phyloP scores from a whole-genome alignment of 2,329 filamentous ascomycete species.

The Diplodia mutila region DNA sequence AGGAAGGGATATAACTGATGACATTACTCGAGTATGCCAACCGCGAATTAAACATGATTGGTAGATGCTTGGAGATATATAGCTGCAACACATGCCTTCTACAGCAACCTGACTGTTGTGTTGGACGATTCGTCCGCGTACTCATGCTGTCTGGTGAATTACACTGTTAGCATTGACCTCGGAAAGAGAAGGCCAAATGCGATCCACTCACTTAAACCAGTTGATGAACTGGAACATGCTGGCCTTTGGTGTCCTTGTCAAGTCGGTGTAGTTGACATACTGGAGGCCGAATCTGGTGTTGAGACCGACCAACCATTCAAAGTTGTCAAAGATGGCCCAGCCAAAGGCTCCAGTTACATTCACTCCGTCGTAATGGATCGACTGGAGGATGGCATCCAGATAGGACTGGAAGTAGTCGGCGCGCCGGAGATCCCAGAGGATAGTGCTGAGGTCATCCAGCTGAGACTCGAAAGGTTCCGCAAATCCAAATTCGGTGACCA shows the following conservation, averaged over 20 bases:
- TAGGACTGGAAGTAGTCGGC: constrained; percentile 49
- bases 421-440: constrained; percentile 46
- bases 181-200: neutral
- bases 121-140: neutral
- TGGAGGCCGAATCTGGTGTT: constrained; percentile 47
- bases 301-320: constrained; percentile 46
- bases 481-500: constrained; percentile 49
- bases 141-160: neutral
- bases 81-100: neutral
- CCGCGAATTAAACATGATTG: neutral
- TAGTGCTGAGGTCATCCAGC: constrained; percentile 36
- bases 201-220: constrained; percentile 42
- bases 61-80: neutral
- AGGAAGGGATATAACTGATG: neutral
- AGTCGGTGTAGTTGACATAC: constrained; percentile 48
- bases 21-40: neutral
- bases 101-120: neutral
- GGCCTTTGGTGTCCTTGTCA: constrained; percentile 48
- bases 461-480: constrained; percentile 47
- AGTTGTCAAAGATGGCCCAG: constrained; percentile 50
- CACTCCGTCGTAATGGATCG: constrained; percentile 43
- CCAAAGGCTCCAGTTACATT: constrained; percentile 49
- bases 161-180: neutral
- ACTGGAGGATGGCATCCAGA: constrained; percentile 46
- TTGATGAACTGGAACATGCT: constrained; percentile 49